These are phyloP conservation scores for Venturia asperata DNA, from an alignment of 2,329 filamentous ascomycete species.

Conservation along the genomic window DNA sequence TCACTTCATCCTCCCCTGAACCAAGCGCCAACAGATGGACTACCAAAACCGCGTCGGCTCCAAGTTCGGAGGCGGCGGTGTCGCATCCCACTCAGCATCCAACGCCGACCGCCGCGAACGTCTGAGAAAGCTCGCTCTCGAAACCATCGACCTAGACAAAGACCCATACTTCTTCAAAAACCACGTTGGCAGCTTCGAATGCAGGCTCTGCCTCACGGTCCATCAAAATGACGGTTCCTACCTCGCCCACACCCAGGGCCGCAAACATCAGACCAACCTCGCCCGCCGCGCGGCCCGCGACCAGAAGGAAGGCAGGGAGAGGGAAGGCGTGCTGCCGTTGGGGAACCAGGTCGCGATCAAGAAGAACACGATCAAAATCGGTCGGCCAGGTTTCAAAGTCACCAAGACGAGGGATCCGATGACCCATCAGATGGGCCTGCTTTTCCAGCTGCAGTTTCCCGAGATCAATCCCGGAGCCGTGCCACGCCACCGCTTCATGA, in stretches of 20 bases:
- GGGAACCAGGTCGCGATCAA: constrained; percentile 65
- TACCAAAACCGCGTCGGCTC: constrained; percentile 82
- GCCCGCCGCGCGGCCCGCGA: constrained; percentile 93
- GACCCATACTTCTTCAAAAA: constrained; percentile 99
- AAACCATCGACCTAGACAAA: constrained; percentile 98
- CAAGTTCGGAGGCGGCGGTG: constrained; percentile 95
- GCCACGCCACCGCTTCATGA: constrained; percentile 93
- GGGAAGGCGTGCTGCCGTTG: constrained; percentile 62
- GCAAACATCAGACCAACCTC: constrained; percentile 98
- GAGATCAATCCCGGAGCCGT: constrained; percentile 70
- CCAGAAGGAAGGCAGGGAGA: constrained; percentile 69
- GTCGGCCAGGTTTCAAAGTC: constrained; percentile 93
- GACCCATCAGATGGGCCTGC: constrained; percentile 76
- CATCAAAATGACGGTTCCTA: constrained; percentile 99
- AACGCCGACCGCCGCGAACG: constrained; percentile 97
- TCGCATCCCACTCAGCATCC: constrained; percentile 85
- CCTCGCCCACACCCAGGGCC: constrained; percentile 94
- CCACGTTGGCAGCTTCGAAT: constrained; percentile 96
- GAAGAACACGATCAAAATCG: constrained; percentile 88
- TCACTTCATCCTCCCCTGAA: background rate
- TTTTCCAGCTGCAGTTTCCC: constrained; percentile 96
- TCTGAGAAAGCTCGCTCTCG: constrained; percentile 93
- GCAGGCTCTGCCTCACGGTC: constrained; percentile 89
- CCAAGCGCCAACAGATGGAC: constrained; percentile 11
- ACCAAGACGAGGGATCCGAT: constrained; percentile 89